Conservation (phyloP, 1,139 yeast species). For the Pichia terricola region DNA sequence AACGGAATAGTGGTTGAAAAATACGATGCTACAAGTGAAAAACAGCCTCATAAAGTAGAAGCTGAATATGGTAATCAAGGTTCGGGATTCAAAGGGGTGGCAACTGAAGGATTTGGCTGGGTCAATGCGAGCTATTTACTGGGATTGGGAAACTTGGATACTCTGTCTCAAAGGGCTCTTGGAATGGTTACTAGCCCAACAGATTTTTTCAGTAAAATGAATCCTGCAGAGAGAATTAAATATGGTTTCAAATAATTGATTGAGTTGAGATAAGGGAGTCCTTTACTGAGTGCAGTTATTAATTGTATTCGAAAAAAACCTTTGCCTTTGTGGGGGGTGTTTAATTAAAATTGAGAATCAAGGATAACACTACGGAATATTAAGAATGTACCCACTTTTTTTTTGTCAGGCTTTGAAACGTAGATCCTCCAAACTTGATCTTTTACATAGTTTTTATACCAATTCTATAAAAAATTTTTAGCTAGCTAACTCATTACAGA, state of each 20-base stretch:
- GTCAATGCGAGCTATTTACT: slow-evolving; percentile 79
- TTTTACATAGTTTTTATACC: too few species aligned
- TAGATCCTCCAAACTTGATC: too few species aligned
- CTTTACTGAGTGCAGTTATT: too few species aligned
- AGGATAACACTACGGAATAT: too few species aligned
- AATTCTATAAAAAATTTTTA: too few species aligned
- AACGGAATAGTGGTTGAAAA: slow-evolving; percentile 96
- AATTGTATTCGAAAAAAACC: too few species aligned
- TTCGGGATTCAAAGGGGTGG: slow-evolving; percentile 82
- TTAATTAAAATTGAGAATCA: too few species aligned
- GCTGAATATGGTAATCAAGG: slow-evolving; percentile 99
- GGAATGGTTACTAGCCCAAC: slow-evolving; percentile 79
- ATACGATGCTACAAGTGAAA: slow-evolving; percentile 77
- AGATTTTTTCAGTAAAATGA: slow-evolving; percentile 49
- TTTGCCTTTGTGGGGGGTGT: too few species aligned
- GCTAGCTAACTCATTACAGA: too few species aligned
- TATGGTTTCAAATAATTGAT: slow-evolving; percentile 34
- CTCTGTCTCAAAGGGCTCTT: slow-evolving; percentile 64
- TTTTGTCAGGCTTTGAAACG: too few species aligned
- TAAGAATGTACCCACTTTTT: too few species aligned
- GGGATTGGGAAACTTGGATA: slow-evolving; percentile 63
- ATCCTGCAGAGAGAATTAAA: slow-evolving; percentile 32
- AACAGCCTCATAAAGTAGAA: slow-evolving; percentile 83
- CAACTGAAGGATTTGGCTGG: slow-evolving; percentile 97
- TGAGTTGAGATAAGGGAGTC: too few species aligned